Conservation (phyloP, 129 eudicot species). For the Cynara cardunculus region DNA sequence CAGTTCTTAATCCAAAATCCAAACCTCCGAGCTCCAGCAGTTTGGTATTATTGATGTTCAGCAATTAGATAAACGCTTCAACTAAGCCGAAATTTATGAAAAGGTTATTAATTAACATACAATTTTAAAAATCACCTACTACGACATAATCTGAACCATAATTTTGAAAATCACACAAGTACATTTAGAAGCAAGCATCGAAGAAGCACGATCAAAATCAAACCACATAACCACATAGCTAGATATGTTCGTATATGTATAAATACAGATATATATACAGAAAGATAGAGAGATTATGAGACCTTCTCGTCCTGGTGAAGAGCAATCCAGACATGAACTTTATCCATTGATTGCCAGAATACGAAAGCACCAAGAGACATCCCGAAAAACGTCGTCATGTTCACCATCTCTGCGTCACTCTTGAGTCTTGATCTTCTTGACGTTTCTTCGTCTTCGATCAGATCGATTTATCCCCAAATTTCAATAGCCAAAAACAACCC, state of each 20-base stretch:
- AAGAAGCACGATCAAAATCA: constrained; percentile 2
- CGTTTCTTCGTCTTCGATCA: background rate
- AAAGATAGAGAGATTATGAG: background rate
- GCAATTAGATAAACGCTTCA: background rate
- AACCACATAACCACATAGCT: background rate
- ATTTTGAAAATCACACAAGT: background rate
- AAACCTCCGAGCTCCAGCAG: background rate
- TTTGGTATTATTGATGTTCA: background rate
- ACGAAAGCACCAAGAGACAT: constrained; percentile 82
- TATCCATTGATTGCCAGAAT: constrained; percentile 89
- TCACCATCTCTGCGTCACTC: constrained; percentile 48
- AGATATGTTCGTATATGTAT: background rate
- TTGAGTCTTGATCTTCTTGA: background rate
- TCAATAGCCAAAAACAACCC: background rate
- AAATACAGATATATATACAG: background rate
- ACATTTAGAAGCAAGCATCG: background rate
- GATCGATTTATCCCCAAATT: background rate
- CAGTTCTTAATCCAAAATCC: background rate
- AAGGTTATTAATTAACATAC: background rate
- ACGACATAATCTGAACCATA: constrained; percentile 5
- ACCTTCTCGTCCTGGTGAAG: constrained; percentile 92
- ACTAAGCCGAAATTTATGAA: background rate
- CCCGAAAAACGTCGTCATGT: constrained; percentile 59
- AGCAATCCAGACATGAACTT: constrained; percentile 92
- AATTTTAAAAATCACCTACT: background rate